Evolutionary conservation across 768 basidiomycete genomes (phyloP), one percentile per base, ranked within the genome.

Genomic region (Pisolithus tinctorius): DNA sequence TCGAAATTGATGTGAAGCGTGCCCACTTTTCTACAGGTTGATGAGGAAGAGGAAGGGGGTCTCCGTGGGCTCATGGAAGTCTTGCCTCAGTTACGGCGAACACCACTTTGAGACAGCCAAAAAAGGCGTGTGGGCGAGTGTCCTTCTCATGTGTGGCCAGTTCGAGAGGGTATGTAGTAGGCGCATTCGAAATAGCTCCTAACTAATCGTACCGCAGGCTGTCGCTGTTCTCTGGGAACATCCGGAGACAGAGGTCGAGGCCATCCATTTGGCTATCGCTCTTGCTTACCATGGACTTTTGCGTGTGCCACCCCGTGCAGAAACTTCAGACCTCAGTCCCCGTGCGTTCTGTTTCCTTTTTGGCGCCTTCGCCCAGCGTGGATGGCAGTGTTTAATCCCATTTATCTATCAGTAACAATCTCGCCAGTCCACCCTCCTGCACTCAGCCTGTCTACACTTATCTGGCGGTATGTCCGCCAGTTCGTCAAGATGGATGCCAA

Each of bases 401-500:
- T 37, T 36, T 39, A n/a, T 5, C 20, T 20, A 10, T 44, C 54
- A 91, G 89, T 92, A 39, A 81, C 84, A 0, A 65, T 88, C 9
- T 80, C 86, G 0, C 80, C 85, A n/a, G 72, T 70, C n/a, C 68
- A 73, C 17, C 82, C 81, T 11, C 86, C 88, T 1, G 82, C 86
- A 0, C 71, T 94, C 43, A 88, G 87, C 63, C 74, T 98, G 20
- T 80, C 92, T 0, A 88, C 90, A 3, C 67, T 97, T 20, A 80
- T 93, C 52, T 93, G 93, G 82, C 87, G 93, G 14, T 97, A 99
- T 63, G 83, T 96, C 41, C 82, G 92, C 34, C 88, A 86, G 53
- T 96, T 98, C 63, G 88, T 88, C 26, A 89, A 86, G 69, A 82
- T 91, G 78, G 95, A 96, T 58, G 88, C 94, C 0, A 86, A 88